Evolutionary conservation across 768 basidiomycete species (phyloP), one percentile per base, ranked within the genome.

Genomic region (Chalciporus chontae): DNA sequence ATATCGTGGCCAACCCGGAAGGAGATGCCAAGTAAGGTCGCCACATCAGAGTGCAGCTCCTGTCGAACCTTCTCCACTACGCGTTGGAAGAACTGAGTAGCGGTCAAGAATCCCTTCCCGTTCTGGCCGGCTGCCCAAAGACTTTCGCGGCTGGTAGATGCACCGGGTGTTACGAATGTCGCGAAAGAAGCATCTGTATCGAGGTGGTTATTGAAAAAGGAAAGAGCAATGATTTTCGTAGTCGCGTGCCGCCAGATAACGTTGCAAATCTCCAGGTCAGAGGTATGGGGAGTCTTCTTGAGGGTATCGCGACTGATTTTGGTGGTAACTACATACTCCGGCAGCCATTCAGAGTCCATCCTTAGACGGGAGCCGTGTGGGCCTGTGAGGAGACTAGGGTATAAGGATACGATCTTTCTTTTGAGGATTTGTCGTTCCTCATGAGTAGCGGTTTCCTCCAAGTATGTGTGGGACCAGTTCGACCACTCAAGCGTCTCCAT

Each of bases 101-200:
- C 58, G 32, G 51, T 43, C 37, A 52, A 47, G 40, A 60, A 56
- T 2, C 54, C 51, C 9, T 26, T 52, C 29, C 54, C 51, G 24
- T 60, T 59, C 41, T 60, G 58, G 18, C 59, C 58, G 9, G 53
- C 48, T 15, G 51, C 54, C 50, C 49, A 60, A 13, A 45, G 42
- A 26, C 51, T 59, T 23, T 47, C 45, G 18, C 58, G 50, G 27
- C 51, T 59, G 17, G 53, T 60, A 37, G 51, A 47, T n/a, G 44
- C 37, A n/a, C 59, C 55, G 24, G 49, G 40, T 7, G 46, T 52
- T 27, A 60, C 41, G 31, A 58, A 58, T 6, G 56, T 57, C 5
- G 45, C 5, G 29, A 39, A 40, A 40, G 44, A 36, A 15, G 51
- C 44, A 34, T 53, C 45, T 17, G 38, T 36, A 11, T 57, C 51